Evolutionary conservation across 805 yeast species (phyloP), one percentile per base, ranked within the genome.

Genomic region (Blastobotrys parvus): DNA sequence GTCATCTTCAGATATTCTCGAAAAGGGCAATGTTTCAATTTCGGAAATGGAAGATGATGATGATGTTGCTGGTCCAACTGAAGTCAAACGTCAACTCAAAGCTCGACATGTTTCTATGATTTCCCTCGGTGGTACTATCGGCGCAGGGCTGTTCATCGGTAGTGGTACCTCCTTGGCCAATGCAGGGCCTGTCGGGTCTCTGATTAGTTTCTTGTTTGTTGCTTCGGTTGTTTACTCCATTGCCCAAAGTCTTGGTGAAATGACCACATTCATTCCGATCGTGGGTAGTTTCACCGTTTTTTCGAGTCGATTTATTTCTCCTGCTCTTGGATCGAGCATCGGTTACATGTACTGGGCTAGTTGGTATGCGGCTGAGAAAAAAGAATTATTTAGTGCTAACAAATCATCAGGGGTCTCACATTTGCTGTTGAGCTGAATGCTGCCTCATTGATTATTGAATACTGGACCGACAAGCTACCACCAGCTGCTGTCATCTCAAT

Each of bases 351-450:
- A 81, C 55, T 82, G 83, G 75, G 68, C 83, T 48, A 65, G 83
- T 53, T 81, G 82, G 57, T 80, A 88, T 49, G 78, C 83, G 0
- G 11, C n/a, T n/a, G n/a, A n/a, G n/a, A n/a, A n/a, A n/a, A n/a
- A n/a, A n/a, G n/a, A n/a, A n/a, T n/a, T n/a, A n/a, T n/a, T n/a
- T n/a, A n/a, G n/a, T n/a, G n/a, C n/a, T n/a, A n/a, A n/a, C n/a
- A n/a, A n/a, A n/a, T n/a, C n/a, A n/a, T n/a, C n/a, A n/a, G n/a
- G n/a, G n/a, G n/a, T n/a, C n/a, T n/a, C n/a, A 77, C 79, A 46
- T 81, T 86, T 39, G 95, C 95, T 2, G 83, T 80, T 54, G 95
- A 87, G 62, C 79, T 86, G 42, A 82, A 82, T 5, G 82, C 88
- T 4, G 89, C 82, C 6, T 82, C 84, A 51, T 72, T 86, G 11